A percentile compares a stretch with the other conserved stretches of the same genome.
Evolutionary conservation across 1,284 basidiomycete species (phyloP).

Genomic region (Ustilago sp.): DNA sequence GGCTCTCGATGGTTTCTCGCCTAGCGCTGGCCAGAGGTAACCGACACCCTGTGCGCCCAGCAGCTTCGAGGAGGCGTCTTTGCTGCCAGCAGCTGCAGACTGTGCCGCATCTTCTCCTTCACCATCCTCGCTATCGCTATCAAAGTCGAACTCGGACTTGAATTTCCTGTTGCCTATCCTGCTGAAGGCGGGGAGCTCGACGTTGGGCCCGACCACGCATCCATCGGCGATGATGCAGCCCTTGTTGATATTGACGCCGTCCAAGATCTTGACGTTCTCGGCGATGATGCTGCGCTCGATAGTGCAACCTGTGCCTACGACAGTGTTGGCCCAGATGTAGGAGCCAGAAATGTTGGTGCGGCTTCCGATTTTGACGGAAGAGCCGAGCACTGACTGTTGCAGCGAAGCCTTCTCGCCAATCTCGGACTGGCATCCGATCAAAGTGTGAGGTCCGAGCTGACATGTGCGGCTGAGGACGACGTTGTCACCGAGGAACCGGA

Average conservation of each 20-base stretch:
- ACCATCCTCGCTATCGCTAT: constrained; percentile 48
- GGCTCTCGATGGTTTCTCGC: constrained; percentile 22
- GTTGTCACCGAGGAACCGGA: constrained; percentile 54
- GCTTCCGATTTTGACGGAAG: constrained; percentile 77
- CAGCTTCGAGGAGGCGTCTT: constrained; percentile 26
- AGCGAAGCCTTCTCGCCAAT: constrained; percentile 76
- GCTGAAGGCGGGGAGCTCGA: constrained; percentile 78
- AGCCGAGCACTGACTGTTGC: constrained; percentile 80
- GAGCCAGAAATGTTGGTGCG: constrained; percentile 46
- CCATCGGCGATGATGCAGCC: constrained; percentile 68
- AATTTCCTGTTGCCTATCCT: constrained; percentile 75
- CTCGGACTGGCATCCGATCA: constrained; percentile 49
- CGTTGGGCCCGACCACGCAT: constrained; percentile 70
- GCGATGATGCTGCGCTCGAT: constrained; percentile 78
- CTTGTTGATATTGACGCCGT: constrained; percentile 75
- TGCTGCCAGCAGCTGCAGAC: constrained; percentile 17
- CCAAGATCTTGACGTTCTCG: constrained; percentile 78
- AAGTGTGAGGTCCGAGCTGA: constrained; percentile 45
- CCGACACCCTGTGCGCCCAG: constrained; percentile 53
- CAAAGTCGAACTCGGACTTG: constrained; percentile 47
- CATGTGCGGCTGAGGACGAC: constrained; percentile 51
- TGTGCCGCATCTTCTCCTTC: constrained; percentile 52
- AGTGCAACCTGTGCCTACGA: constrained; percentile 77
- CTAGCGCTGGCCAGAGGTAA: constrained; percentile 62
- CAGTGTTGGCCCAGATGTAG: constrained; percentile 57